Conservation (phyloP, 2,329 filamentous ascomycete species). For the Ophiocordyceps camponoti-floridani region DNA sequence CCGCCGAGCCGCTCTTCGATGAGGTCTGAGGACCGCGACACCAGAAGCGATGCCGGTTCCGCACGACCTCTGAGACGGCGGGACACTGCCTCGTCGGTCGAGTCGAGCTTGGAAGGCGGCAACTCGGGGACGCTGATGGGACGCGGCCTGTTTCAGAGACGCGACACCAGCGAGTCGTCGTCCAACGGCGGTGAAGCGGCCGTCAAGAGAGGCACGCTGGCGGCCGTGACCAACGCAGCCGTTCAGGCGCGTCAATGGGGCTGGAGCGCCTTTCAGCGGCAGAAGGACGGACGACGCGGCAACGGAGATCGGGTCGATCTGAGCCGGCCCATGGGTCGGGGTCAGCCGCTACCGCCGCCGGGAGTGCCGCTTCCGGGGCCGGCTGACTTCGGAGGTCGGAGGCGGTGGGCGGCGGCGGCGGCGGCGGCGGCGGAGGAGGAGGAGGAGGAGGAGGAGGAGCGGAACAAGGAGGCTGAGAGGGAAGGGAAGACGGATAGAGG, state of each 20-base stretch:
- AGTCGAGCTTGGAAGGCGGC: constrained; percentile 11
- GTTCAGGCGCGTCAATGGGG: constrained; percentile 40
- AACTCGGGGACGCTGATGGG: constrained; percentile 11
- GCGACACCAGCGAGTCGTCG: constrained; percentile 19
- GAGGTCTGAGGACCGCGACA: constrained; percentile 22
- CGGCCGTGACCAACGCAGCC: constrained; percentile 37
- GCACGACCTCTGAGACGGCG: constrained; percentile 11
- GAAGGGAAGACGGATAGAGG: neutral
- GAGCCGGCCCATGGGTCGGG: constrained; percentile 61
- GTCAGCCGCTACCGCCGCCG: constrained; percentile 64
- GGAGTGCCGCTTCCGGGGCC: constrained; percentile 56
- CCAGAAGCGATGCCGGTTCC: constrained; percentile 8
- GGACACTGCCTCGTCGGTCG: constrained; percentile 19
- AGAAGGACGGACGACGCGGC: constrained; percentile 22
- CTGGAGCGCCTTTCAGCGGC: constrained; percentile 34
- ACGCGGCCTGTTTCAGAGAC: constrained; percentile 21
- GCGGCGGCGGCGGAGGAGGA: constrained; percentile 14
- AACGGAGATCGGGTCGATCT: constrained; percentile 23
- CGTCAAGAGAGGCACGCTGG: constrained; percentile 29
- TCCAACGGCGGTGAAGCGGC: constrained; percentile 13
- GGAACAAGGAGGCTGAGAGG: constrained; percentile 1
- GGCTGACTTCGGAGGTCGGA: constrained; percentile 43
- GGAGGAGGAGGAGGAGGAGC: neutral
- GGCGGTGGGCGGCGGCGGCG: constrained; percentile 35
- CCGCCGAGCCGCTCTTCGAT: constrained; percentile 29